Evolutionary conservation across 2,329 filamentous ascomycete species (phyloP), one percentile per base, ranked within the genome.

Genomic region (Graphilbum fragrans): DNA sequence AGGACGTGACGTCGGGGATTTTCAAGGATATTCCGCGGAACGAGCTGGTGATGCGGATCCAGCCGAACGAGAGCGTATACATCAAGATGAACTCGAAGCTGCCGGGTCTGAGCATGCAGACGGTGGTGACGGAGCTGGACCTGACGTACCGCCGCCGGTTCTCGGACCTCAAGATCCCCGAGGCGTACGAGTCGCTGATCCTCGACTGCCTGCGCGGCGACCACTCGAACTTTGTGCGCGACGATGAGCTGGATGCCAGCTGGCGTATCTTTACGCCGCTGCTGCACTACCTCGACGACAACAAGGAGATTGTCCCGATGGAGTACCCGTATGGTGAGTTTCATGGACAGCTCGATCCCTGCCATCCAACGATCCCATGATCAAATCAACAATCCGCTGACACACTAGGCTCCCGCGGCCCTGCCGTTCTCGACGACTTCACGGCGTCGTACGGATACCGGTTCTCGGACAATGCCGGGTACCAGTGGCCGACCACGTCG

Each of bases 81-180:
- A 94, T 96, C 65, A 98, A 98, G 80, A 98, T 98, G 92, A 98
- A 98, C 81, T 96, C 90, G 23, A 98, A 98, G 74, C 74, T 98
- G 45, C 93, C 92, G 18, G 92, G 92, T 55, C 72, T 98, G 55
- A 96, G 87, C 71, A 98, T 96, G 88, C 92, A 98, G 73, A 98
- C 92, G 12, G 92, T 96, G 32, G 86, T 95, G 53, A 98, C 92
- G 46, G 92, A 98, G 70, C 83, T 98, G 46, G 92, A 98, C 59
- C 77, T 98, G 52, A 98, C 93, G 49, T 98, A 98, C 73, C 80
- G 93, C 60, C 82, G 92, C 63, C 84, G 93, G 53, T 98, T 98
- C 79, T 96, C 92, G 17, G 92, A 98, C 65, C 77, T 98, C 44
- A 98, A 98, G 77, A 98, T 98, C 51, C 92, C 92, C 43, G 92